Conservation (phyloP, 768 basidiomycete species). For the Auricularia heimuer region DNA sequence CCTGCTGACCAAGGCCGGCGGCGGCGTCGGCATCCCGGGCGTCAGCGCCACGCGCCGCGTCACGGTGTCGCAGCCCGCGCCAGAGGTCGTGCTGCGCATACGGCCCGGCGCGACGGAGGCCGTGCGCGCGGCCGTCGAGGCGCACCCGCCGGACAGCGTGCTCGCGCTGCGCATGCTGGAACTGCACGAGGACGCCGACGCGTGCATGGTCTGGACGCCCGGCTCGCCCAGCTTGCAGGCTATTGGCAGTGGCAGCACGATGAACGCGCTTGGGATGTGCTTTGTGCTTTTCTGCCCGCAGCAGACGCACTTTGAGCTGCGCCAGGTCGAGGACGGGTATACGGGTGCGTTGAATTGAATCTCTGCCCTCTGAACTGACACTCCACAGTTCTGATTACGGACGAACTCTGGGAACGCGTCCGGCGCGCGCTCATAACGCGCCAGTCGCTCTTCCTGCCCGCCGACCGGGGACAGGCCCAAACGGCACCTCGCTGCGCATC, state of each 20-base stretch:
- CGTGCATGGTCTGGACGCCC: neutral
- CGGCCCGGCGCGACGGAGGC: neutral
- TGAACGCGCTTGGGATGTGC: neutral
- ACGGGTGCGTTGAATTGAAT: neutral
- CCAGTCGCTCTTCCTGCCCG: neutral
- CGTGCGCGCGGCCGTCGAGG: neutral
- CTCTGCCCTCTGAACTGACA: too few relatives aligned
- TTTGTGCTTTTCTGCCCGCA: neutral
- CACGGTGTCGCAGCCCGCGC: neutral
- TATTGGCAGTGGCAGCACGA: neutral
- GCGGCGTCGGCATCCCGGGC: neutral
- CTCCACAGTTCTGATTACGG: neutral
- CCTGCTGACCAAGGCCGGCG: neutral
- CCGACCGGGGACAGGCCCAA: neutral
- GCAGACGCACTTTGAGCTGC: neutral
- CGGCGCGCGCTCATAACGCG: neutral
- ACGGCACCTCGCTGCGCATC: neutral
- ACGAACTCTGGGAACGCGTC: neutral
- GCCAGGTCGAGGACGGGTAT: neutral
- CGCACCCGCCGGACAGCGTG: neutral
- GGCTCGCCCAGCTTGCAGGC: neutral
- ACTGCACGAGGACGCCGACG: constrained; percentile 2
- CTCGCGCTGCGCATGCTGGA: neutral
- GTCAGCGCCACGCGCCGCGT: neutral
- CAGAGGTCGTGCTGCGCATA: neutral